Evolutionary conservation across 2,329 filamentous ascomycete genomes (phyloP).

Genomic region (Aspergillus proliferans): DNA sequence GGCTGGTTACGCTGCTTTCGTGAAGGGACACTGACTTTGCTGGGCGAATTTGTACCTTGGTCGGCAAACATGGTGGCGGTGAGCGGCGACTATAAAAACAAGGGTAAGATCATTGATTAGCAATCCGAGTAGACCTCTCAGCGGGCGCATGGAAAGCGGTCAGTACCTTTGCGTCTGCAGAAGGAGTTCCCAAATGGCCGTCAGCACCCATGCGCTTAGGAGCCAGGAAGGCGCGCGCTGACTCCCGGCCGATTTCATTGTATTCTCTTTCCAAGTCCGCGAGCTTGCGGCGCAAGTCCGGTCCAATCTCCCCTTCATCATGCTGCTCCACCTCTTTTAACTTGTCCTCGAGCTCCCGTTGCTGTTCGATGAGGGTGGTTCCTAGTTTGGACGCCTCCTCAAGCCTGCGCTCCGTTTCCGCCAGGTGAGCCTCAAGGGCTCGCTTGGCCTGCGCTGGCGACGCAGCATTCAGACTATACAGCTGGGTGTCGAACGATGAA

Average conservation of each 20-base stretch:
- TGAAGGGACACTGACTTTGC: conserved; percentile 80
- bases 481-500: conserved; percentile 73
- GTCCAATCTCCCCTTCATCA: conserved; percentile 69
- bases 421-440: conserved; percentile 82
- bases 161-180: conserved; percentile 43
- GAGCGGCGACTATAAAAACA: conserved; percentile 53
- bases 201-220: conserved; percentile 73
- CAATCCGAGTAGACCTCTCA: conserved; percentile 6
- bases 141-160: background rate
- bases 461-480: conserved; percentile 71
- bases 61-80: conserved; percentile 76
- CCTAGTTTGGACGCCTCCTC: conserved; percentile 87
- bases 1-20: conserved; percentile 87
- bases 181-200: conserved; percentile 41
- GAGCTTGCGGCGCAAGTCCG: conserved; percentile 76
- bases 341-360: conserved; percentile 72
- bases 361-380: conserved; percentile 79
- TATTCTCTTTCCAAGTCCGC: conserved; percentile 89
- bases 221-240: conserved; percentile 76
- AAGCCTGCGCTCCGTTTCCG: conserved; percentile 84
- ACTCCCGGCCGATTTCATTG: conserved; percentile 86
- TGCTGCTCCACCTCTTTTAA: conserved; percentile 78
- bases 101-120: background rate
- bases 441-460: conserved; percentile 84
- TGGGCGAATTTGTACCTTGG: conserved; percentile 77